Evolutionary conservation across 345 rosid species (phyloP).

Genomic region (Pistacia vera): DNA sequence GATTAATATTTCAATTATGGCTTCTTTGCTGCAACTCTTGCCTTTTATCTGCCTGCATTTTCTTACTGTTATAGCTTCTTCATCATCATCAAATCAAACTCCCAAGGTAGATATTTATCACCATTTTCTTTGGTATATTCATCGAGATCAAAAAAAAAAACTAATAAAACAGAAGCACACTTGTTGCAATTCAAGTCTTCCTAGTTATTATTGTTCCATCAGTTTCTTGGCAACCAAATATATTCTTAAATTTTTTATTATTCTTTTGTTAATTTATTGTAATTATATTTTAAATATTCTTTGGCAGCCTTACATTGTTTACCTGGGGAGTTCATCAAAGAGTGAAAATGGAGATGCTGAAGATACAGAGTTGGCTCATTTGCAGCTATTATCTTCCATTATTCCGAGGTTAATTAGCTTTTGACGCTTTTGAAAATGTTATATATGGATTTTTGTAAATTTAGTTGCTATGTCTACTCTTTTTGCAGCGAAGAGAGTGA

Average conservation of each 20-base stretch:
- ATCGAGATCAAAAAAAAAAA: too few species aligned
- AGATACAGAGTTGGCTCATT: slow-evolving; percentile 38
- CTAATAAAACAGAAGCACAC: too few species aligned
- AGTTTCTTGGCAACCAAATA: neutral
- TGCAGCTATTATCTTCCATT: slow-evolving; percentile 51
- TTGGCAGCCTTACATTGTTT: slow-evolving; percentile 61
- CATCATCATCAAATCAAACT: slow-evolving; percentile 28
- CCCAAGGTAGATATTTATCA: slow-evolving; percentile 31
- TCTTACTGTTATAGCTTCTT: slow-evolving; percentile 6
- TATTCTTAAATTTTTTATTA: neutral
- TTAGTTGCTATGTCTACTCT: neutral
- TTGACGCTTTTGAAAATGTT: neutral
- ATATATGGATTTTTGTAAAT: too few species aligned
- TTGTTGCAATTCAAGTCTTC: too few species aligned
- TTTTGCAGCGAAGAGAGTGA: slow-evolving; percentile 46
- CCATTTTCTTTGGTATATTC: too few species aligned
- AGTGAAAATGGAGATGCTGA: slow-evolving; percentile 12
- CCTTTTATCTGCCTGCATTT: slow-evolving; percentile 22
- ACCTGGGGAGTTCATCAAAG: slow-evolving; percentile 61
- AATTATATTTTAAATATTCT: neutral
- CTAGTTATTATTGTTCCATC: too few species aligned
- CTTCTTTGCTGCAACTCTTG: slow-evolving; percentile 34
- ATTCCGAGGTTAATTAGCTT: slow-evolving; percentile 39
- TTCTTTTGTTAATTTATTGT: too few species aligned
- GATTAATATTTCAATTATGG: slow-evolving; percentile 25